Evolutionary conservation across 164 flowering plant genomes (phyloP).

Genomic region (Vitis cinerea): DNA sequence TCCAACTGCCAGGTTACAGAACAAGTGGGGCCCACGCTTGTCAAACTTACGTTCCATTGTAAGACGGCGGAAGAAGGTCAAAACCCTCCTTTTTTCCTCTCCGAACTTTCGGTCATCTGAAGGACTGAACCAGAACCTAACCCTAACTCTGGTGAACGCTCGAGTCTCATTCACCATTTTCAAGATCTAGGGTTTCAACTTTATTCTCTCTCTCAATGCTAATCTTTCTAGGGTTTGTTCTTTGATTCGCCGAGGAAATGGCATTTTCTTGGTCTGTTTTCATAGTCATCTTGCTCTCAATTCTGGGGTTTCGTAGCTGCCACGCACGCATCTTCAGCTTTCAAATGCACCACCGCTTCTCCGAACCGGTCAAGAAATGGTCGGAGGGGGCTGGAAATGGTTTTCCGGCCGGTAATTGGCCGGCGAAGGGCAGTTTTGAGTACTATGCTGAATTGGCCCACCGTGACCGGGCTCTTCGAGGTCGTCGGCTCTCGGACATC

Average conservation of each 20-base stretch:
- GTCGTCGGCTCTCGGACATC: conserved; percentile 27
- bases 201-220: background rate
- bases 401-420: conserved; percentile 35
- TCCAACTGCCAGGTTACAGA: too few species aligned
- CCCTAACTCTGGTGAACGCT: background rate
- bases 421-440: conserved; percentile 49
- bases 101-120: background rate
- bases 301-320: conserved; percentile 18
- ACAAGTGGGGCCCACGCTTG: too few species aligned
- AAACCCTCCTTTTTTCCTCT: background rate
- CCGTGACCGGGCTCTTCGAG: conserved; percentile 46
- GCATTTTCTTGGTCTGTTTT: background rate
- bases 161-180: background rate
- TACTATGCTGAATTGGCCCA: conserved; percentile 55
- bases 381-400: conserved; percentile 21
- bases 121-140: background rate
- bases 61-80: background rate
- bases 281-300: conserved; percentile 18
- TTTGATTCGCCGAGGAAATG: too few species aligned
- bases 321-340: conserved; percentile 55
- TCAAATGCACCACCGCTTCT: conserved; percentile 73
- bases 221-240: background rate
- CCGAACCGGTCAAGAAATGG: conserved; percentile 63
- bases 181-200: conserved; percentile 9
- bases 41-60: too few species aligned